These are phyloP conservation scores for Lachancea fermentati DNA, from an alignment of 805 yeast genomes.

Conservation along the genomic window DNA sequence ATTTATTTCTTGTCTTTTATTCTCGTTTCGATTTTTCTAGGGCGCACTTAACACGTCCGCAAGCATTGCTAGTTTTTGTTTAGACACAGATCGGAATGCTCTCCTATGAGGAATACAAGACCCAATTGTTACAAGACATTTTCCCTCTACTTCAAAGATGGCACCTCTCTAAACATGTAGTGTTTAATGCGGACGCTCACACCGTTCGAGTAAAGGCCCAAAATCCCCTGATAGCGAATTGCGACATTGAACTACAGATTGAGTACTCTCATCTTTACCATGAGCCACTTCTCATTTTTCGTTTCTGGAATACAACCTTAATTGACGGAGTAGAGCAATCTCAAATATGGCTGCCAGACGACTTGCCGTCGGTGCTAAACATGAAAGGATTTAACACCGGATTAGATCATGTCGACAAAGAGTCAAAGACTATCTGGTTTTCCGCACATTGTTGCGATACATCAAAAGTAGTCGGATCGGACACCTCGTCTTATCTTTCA, in stretches of 20 bases:
- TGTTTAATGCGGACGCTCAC: background rate
- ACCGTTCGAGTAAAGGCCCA: background rate
- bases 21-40: background rate
- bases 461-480: conserved; percentile 19
- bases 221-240: background rate
- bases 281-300: conserved; percentile 21
- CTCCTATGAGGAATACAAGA: background rate
- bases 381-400: conserved; percentile 7
- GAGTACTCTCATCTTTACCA: conserved; percentile 17
- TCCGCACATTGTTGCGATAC: conserved; percentile 29
- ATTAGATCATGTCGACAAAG: conserved; percentile 10
- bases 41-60: too few relatives aligned
- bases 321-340: conserved; percentile 6
- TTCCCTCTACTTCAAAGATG: conserved; percentile 3
- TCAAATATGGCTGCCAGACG: conserved; percentile 11
- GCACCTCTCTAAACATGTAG: background rate
- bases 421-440: conserved; percentile 19
- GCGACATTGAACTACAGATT: conserved; percentile 17
- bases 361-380: conserved; percentile 8
- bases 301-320: conserved; percentile 14
- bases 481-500: conserved; percentile 14
- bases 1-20: background rate
- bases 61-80: too few relatives aligned
- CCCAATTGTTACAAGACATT: background rate
- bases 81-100: background rate